Conservation (phyloP, 495 filamentous ascomycete genomes). For the Hypoxylon crocopeplum region DNA sequence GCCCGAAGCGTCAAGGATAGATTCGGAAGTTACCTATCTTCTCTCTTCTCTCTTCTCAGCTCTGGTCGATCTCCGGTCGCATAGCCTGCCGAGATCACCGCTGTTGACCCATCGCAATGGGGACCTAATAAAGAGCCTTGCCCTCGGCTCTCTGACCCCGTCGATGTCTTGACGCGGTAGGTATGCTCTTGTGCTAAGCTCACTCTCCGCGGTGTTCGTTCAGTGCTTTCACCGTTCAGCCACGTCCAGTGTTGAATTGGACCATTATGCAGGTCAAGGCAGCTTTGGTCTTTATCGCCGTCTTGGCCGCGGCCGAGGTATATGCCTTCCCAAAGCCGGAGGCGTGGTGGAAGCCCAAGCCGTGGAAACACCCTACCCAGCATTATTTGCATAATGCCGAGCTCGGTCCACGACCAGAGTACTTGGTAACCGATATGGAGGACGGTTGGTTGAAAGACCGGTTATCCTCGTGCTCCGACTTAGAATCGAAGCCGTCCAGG, state of each 20-base stretch:
- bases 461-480: conserved; percentile 60
- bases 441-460: conserved; percentile 61
- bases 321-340: conserved; percentile 23
- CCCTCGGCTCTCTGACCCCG: conserved; percentile 5
- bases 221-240: background rate
- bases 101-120: background rate
- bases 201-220: background rate
- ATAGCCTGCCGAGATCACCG: conserved; percentile 2
- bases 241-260: background rate
- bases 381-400: conserved; percentile 48
- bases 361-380: conserved; percentile 19
- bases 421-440: conserved; percentile 65
- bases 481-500: conserved; percentile 45
- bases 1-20: background rate
- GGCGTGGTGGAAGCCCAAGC: conserved; percentile 1
- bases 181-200: background rate
- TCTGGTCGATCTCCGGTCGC: conserved; percentile 10
- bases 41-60: conserved; percentile 12
- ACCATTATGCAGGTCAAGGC: conserved; percentile 26
- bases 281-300: conserved; percentile 19
- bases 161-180: background rate
- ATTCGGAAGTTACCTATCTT: conserved; percentile 1
- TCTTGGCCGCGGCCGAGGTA: conserved; percentile 32
- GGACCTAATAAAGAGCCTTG: conserved; percentile 14
- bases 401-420: conserved; percentile 65